phyloP scores from a whole-genome alignment of 208 protist species.

The Trypanosoma grayi region DNA sequence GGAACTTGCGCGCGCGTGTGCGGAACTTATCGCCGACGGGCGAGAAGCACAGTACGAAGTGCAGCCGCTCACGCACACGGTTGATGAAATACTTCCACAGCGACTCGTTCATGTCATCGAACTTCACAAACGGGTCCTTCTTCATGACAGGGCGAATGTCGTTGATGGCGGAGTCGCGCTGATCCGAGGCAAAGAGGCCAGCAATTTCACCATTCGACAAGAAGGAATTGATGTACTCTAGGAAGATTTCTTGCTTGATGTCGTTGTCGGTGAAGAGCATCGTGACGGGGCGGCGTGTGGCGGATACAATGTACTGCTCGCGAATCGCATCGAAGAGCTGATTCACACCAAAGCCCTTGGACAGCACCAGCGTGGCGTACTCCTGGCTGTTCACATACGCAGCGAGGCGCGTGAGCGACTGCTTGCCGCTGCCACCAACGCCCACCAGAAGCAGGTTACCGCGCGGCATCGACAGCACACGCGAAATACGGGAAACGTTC shows the following conservation, averaged over 20 bases:
- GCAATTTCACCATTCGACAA: slow-evolving; percentile 95
- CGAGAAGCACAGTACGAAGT: slow-evolving; percentile 98
- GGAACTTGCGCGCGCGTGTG: slow-evolving; percentile 96
- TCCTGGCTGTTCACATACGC: slow-evolving; percentile 86
- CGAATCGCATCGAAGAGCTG: slow-evolving; percentile 94
- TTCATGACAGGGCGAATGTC: slow-evolving; percentile 95
- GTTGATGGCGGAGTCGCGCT: slow-evolving; percentile 95
- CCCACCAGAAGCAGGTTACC: slow-evolving; percentile 95
- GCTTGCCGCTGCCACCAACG: slow-evolving; percentile 92
- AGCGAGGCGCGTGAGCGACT: slow-evolving; percentile 90
- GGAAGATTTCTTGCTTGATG: slow-evolving; percentile 97
- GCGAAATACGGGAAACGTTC: slow-evolving; percentile 93
- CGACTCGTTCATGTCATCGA: slow-evolving; percentile 95
- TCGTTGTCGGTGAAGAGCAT: slow-evolving; percentile 99
- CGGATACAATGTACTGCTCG: slow-evolving; percentile 88
- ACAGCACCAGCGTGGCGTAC: slow-evolving; percentile 91
- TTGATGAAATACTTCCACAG: slow-evolving; percentile 98
- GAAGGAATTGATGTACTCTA: slow-evolving; percentile 98
- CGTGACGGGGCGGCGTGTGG: slow-evolving; percentile 83
- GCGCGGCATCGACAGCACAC: slow-evolving; percentile 88
- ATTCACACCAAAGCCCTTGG: slow-evolving; percentile 93
- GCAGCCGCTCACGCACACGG: slow-evolving; percentile 94
- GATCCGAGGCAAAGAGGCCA: slow-evolving; percentile 97
- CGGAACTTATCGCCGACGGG: slow-evolving; percentile 97
- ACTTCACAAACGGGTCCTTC: slow-evolving; percentile 91